Evolutionary conservation across 2,329 filamentous ascomycete genomes (phyloP), one percentile per base, ranked within the genome.

Genomic region (Drechmeria coniospora): DNA sequence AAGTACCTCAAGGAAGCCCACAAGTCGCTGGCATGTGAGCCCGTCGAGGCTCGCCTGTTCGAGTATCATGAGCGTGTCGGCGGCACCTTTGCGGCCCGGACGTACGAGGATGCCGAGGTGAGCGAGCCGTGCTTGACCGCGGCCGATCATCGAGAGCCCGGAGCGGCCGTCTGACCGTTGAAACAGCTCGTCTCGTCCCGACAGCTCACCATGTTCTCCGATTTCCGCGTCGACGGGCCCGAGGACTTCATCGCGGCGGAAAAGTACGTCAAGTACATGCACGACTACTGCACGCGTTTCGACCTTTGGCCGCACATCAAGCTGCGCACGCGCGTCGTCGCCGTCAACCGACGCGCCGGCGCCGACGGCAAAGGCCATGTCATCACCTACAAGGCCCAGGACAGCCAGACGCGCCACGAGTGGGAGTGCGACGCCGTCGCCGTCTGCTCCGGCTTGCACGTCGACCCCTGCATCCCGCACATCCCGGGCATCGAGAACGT

Each of bases 141-240:
- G 5, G 8, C 18, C 18, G n/a, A n/a, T n/a, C n/a, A n/a, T n/a
- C n/a, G n/a, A n/a, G n/a, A n/a, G n/a, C n/a, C n/a, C n/a, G n/a
- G n/a, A n/a, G n/a, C n/a, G n/a, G n/a, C n/a, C n/a, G n/a, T 10
- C 19, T 27, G 13, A 27, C 25, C 10, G 6, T 12, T 3, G 6
- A 16, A 15, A 8, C 12, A 51, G 48, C 45, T 61, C 5, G 59
- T 63, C 5, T 59, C 54, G 1, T 61, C 56, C 4, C 60, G 56
- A 34, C 56, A 59, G 21, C 47, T 65, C n/a, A 63, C 58, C 0
- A 44, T 51, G 5, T 63, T 63, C 36, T 63, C 59, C 2, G 59
- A 63, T 34, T 57, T 56, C 30, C 47, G 58, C 5, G 45, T 50
- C 10, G 34, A 47, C 6, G 29, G 47, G 3, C 44, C 51, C 3